Conservation (phyloP, 176 grass and related monocot genomes). For the Poa pratensis region DNA sequence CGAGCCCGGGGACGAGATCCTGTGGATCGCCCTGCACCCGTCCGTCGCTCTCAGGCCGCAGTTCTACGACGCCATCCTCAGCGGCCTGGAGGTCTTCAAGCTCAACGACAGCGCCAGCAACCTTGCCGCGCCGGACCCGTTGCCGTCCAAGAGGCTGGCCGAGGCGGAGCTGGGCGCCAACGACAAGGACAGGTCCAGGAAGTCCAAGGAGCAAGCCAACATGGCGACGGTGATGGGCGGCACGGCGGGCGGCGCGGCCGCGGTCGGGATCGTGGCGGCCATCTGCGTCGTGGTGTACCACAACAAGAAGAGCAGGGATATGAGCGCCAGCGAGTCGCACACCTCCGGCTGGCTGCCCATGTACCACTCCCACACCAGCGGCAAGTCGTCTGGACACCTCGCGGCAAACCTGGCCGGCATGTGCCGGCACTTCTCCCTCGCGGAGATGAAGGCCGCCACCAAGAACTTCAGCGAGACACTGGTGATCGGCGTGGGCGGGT, state of each 20-base stretch:
- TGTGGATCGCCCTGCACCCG: conserved; percentile 80
- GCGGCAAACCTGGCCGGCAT: conserved; percentile 64
- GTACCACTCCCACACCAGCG: conserved; percentile 69
- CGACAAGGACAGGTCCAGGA: background rate
- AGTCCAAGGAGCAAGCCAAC: background rate
- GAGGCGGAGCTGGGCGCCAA: conserved; percentile 51
- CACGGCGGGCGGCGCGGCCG: conserved; percentile 64
- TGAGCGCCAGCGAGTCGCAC: conserved; percentile 49
- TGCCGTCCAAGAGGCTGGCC: conserved; percentile 61
- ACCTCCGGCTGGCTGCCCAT: conserved; percentile 72
- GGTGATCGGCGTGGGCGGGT: conserved; percentile 84
- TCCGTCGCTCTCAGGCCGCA: conserved; percentile 61
- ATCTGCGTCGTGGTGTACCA: conserved; percentile 55
- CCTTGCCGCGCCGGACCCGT: conserved; percentile 63
- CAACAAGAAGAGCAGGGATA: conserved; percentile 49
- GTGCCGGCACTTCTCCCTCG: conserved; percentile 82
- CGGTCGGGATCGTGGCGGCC: conserved; percentile 47
- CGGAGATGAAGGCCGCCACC: conserved; percentile 75
- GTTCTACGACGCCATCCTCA: conserved; percentile 77
- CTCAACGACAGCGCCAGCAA: conserved; percentile 54
- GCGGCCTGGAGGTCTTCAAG: conserved; percentile 88
- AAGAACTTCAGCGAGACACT: conserved; percentile 74
- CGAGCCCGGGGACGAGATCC: conserved; percentile 43
- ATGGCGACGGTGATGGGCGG: conserved; percentile 48
- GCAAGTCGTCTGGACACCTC: conserved; percentile 75